These are phyloP conservation scores for Fusarium nelsonii DNA, from an alignment of 2,329 filamentous ascomycete species.

Conservation along the genomic window DNA sequence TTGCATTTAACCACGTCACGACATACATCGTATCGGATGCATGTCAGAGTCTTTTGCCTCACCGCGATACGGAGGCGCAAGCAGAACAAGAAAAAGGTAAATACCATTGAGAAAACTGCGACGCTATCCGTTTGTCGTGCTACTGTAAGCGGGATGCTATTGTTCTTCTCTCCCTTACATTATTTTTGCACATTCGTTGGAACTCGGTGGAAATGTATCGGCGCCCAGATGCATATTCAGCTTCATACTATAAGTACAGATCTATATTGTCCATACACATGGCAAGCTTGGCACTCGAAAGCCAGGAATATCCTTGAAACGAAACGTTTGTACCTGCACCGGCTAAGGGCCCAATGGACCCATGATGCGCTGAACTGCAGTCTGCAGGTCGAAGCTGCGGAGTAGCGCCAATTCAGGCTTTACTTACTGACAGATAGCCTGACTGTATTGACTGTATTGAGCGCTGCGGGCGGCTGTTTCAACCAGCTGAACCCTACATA, in stretches of 20 bases:
- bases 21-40: slow-evolving; percentile 4
- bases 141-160: not conserved
- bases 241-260: slow-evolving; percentile 6
- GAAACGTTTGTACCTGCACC: slow-evolving; percentile 35
- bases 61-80: not conserved
- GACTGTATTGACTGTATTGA: slow-evolving; percentile 1
- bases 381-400: slow-evolving; percentile 19
- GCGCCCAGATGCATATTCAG: slow-evolving; percentile 2
- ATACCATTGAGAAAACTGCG: not conserved
- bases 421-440: not conserved
- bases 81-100: slow-evolving; percentile 13
- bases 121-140: slow-evolving; percentile 1
- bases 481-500: not conserved
- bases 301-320: slow-evolving; percentile 31
- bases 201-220: slow-evolving; percentile 1
- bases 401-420: not conserved
- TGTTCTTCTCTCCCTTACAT: slow-evolving; percentile 22
- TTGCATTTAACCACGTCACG: slow-evolving; percentile 14
- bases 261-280: not conserved
- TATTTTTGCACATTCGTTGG: slow-evolving; percentile 9
- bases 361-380: slow-evolving; percentile 29
- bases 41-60: slow-evolving; percentile 8
- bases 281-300: slow-evolving; percentile 19
- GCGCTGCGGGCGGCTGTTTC: not conserved
- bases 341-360: slow-evolving; percentile 12